Percentiles rank a stretch among this genome's conserved stretches.
These are phyloP conservation scores for Coniella lustricola DNA, from an alignment of 2,329 filamentous ascomycete species.

Conservation along the genomic window DNA sequence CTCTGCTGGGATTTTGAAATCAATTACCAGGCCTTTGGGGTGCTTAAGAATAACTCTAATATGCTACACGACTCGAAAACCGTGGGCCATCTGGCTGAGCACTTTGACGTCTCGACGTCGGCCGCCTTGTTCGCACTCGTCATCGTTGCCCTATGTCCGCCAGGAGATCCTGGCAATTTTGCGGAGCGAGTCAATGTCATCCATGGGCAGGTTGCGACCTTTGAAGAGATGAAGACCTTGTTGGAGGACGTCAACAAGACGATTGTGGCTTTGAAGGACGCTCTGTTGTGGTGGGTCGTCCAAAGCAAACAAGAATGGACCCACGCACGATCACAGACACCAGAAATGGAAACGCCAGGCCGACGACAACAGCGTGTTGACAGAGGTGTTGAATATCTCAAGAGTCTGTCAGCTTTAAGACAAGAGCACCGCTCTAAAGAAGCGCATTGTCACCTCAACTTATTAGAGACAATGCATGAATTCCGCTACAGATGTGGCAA, in stretches of 20 bases:
- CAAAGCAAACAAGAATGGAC: not conserved
- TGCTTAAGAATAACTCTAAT: constrained; percentile 38
- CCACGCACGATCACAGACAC: no score
- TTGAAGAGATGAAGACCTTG: not conserved
- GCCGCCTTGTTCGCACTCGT: constrained; percentile 42
- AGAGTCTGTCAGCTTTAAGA: no score
- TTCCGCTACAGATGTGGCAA: no score
- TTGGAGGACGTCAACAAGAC: not conserved
- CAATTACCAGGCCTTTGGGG: constrained; percentile 50
- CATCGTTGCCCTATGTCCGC: constrained; percentile 32
- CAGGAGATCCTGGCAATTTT: constrained; percentile 13
- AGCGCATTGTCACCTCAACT: no score
- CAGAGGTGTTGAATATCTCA: no score
- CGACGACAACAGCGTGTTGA: no score
- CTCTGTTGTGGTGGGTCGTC: not conserved
- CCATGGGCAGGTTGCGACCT: constrained; percentile 36
- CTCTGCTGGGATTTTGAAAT: constrained; percentile 37
- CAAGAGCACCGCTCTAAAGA: no score
- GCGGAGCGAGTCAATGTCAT: constrained; percentile 25
- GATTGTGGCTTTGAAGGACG: not conserved
- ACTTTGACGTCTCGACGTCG: constrained; percentile 28
- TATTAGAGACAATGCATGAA: no score
- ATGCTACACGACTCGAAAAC: constrained; percentile 40
- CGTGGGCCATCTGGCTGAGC: constrained; percentile 35
- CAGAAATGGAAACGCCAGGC: no score